Base-by-base conservation (phyloP, 78 protist genomes). In the Dictyostelium capitatum region DNA sequence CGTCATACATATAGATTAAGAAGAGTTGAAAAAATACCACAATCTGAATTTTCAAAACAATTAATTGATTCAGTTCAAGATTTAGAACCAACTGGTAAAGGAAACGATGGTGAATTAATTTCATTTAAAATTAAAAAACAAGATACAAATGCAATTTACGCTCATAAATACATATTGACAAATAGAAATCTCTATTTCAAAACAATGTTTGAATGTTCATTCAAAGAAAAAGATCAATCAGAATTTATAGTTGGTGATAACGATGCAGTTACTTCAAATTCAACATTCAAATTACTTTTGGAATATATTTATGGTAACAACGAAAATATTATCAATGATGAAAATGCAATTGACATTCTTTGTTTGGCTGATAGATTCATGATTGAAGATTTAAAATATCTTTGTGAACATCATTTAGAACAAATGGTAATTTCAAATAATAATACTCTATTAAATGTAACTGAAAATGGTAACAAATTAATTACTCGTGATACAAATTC, bases 361-460 rank as follows among this genome's bases (percentile, higher is more conserved):
- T 77, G 95, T 56, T 65, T 83, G 10, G 80, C 95, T 15, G 95
- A 91, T 74, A 54, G 95, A 47, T 91, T 91, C 79, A 91, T 91
- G 95, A 85, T 91, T 47, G 90, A 91, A 25, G 95, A 91, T 74
- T 56, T 91, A 32, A 91, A 91, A 65, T 41, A 69, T 80, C 83
- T 79, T 20, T 56, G 83, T 46, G 95, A 91, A 46, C n/a, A 82
- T 64, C 83, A 70, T 53, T 53, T 91, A 20, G 95, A 90, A 65
- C 83, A 54, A 25, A 51, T 77, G 78, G 80, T 90, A 74, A 74
- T 25, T 43, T 25, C 41, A 46, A 46, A 75, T 30, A 73, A 53
- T 17, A 50, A 80, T 17, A 80, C 9, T 56, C 14, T 30, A 19
- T 46, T 73, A 10, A 46, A 19, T 37, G 1, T 37, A 37, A 37